These are phyloP conservation scores for Fusarium decemcellulare DNA, from an alignment of 2,329 filamentous ascomycete species.

Conservation along the genomic window DNA sequence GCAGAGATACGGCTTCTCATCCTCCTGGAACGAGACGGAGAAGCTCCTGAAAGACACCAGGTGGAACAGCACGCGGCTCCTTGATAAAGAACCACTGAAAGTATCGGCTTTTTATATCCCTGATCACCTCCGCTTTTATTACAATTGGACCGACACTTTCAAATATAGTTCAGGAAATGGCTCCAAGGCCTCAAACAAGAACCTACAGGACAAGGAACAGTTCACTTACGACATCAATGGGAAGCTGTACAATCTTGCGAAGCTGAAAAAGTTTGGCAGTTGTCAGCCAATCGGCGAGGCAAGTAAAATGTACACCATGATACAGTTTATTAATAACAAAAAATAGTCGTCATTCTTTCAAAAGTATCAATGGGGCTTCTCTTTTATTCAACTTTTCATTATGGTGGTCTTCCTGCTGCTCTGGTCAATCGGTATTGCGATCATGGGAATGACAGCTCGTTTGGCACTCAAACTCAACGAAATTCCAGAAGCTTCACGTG, in stretches of 20 bases:
- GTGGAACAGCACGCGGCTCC: not conserved
- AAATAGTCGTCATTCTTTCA: not conserved
- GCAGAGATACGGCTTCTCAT: too few species aligned
- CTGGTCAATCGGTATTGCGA: not conserved
- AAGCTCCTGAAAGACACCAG: too few species aligned
- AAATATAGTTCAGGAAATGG: not conserved
- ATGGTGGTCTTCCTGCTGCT: not conserved
- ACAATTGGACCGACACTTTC: not conserved
- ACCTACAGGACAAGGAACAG: not conserved
- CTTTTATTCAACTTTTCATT: slow-evolving; percentile 14
- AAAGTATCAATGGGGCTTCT: slow-evolving; percentile 24
- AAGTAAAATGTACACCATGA: not conserved
- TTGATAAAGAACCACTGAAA: slow-evolving; percentile 7
- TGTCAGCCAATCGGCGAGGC: slow-evolving; percentile 15
- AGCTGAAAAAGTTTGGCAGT: not conserved
- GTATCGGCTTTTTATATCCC: slow-evolving; percentile 12
- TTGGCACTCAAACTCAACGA: not conserved
- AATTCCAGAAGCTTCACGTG: rapidly evolving
- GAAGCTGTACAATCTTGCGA: not conserved
- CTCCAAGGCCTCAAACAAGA: not conserved
- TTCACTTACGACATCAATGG: not conserved
- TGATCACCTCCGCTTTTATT: not conserved
- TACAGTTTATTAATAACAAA: not conserved
- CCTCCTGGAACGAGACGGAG: too few species aligned
- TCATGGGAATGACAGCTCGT: not conserved